Base-by-base conservation (phyloP, 2,329 filamentous ascomycete species). In the Ilyonectria destructans region DNA sequence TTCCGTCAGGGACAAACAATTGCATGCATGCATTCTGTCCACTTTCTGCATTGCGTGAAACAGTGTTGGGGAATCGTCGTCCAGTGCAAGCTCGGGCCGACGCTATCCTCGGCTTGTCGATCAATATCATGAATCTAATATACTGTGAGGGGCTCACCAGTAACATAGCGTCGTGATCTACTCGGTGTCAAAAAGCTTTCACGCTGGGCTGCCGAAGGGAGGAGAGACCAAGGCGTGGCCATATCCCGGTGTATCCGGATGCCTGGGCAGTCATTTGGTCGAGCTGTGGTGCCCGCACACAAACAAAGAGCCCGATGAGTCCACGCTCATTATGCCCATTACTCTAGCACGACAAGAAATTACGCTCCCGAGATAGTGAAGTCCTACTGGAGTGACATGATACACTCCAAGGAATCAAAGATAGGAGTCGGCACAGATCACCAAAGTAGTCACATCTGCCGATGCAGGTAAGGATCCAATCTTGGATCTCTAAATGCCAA, bases 111-210 rank as follows among this genome's bases (percentile, higher is more conserved):
- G n/a, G 43, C n/a, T 19, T 19, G 58, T 52, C 52, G 52, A 62
- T 66, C 58, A 60, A 17, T 29, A 26, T 23, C 21, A 60, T 26
- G 43, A 35, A 57, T 65, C 54, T 13, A 33, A 60, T 59, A 63
- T 68, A 73, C 68, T 70, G 69, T 71, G 66, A 65, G 70, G 68
- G 66, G 56, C 64, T 45, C 37, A n/a, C 51, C 17, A 43, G 33
- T 19, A 37, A 62, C n/a, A 48, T 40, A 46, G 54, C 46, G 49
- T 26, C 35, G 40, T 48, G 56, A 69, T 69, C 59, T 61, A 43
- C 66, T 40, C 58, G 13, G 35, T 37, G 21, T n/a, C 49, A 35
- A 69, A 68, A 63, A 59, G 23, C 29, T 68, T 63, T 21, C 58
- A 46, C 49, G 10, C 58, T 59, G n/a, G 51, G 43, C 58, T 52